Evolutionary conservation across 1,284 basidiomycete genomes (phyloP), one percentile per base, ranked within the genome.

Genomic region (Cutaneotrichosporon sp.): DNA sequence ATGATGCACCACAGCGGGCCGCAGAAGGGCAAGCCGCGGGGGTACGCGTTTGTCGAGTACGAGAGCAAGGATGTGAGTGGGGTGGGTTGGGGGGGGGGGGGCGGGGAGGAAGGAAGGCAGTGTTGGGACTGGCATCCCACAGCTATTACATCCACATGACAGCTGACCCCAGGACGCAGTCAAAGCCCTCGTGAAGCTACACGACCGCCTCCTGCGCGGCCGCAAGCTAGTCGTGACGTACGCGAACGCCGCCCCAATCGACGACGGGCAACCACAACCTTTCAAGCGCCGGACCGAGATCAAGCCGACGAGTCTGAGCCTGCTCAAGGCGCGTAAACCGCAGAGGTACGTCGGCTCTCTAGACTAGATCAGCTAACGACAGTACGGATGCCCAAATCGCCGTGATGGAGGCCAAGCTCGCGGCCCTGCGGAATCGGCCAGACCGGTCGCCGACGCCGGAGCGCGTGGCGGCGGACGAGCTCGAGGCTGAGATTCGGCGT

Each of bases 1-100:
- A 85, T 98, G 71, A 97, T 96, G 76, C 95, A 99, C 85, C 97
- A 96, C 82, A 84, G 88, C 0, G 96, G 96, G 0, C 85, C 89
- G 5, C 81, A 89, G 72, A 92, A 89, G 78, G 96, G 96, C 14
- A 96, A 92, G 77, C 93, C 96, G 1, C 84, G 94, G 21, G 96
- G 96, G 2, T 99, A 95, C 78, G 95, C 94, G 0, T 99, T 98
- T 72, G 82, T 99, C 38, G 92, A 97, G 81, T 97, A 88, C 75
- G 84, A 84, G 34, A 85, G 85, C 58, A 84, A 87, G 80, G 86
- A 88, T 81, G 94, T 97, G 81, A 83, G 92, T 88, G 58, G 26
- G 8, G 51, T n/a, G 51, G 30, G 34, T 5, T 18, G 21, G n/a
- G 14, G 11, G 1, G 30, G 6, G 51, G 51, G 22, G 8, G 38